Evolutionary conservation across 257 asterid species (phyloP).

Genomic region (Scutellaria galericulata): DNA sequence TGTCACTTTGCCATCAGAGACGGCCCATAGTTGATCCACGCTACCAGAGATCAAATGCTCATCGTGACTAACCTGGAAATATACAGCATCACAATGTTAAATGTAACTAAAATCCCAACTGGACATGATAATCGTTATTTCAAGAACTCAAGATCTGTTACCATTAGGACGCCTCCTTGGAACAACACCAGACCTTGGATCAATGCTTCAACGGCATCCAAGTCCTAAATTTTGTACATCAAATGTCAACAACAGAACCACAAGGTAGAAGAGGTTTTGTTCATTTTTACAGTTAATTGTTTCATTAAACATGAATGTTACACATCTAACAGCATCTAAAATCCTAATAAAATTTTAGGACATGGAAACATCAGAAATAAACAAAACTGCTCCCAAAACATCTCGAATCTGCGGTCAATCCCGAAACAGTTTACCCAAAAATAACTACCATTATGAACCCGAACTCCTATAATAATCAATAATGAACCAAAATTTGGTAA

Average conservation of each 20-base stretch:
- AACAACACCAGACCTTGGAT: constrained; percentile 95
- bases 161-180: constrained; percentile 99
- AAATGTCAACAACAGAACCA: constrained; percentile 17
- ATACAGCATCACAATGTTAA: constrained; percentile 26
- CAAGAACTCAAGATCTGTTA: constrained; percentile 36
- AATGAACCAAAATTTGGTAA: neutral
- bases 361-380: neutral
- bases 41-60: constrained; percentile 97
- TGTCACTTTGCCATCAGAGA: constrained; percentile 69
- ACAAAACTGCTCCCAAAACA: neutral
- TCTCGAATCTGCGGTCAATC: neutral
- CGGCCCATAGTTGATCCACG: constrained; percentile 93
- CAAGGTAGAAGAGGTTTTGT: neutral
- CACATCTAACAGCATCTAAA: neutral
- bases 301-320: constrained; percentile 1
- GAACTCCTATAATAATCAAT: constrained; percentile 9
- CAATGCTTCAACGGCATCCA: constrained; percentile 97
- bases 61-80: constrained; percentile 87
- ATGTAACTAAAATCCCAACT: neutral
- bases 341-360: neutral
- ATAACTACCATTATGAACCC: constrained; percentile 1
- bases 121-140: neutral
- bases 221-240: constrained; percentile 57
- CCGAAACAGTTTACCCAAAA: neutral
- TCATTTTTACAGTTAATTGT: neutral